Percentiles rank a stretch among this genome's conserved stretches.
Conservation (phyloP, 805 yeast genomes). For the Saturnispora dispora region DNA sequence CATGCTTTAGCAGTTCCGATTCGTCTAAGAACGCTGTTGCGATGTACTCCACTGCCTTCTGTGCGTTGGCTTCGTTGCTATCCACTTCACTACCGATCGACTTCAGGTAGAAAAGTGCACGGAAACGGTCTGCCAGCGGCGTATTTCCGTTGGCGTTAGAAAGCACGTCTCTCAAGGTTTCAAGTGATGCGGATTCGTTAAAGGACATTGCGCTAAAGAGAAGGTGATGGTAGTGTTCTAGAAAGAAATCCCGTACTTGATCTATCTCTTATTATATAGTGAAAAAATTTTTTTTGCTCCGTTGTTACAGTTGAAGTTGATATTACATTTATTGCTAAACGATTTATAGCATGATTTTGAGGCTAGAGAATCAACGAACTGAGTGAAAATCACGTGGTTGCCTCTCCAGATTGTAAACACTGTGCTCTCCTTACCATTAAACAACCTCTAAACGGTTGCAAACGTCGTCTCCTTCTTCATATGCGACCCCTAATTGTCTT, state of each 20-base stretch:
- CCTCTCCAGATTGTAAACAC: too few relatives aligned
- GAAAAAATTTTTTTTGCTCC: not conserved
- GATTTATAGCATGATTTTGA: not conserved
- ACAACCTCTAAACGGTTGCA: too few relatives aligned
- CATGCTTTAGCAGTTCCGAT: constrained; percentile 90
- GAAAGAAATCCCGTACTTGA: too few relatives aligned
- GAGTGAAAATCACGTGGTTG: not conserved
- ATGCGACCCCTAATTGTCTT: too few relatives aligned
- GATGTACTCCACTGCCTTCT: constrained; percentile 67
- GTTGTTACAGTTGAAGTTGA: not conserved
- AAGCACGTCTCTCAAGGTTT: constrained; percentile 63
- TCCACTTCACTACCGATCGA: constrained; percentile 70
- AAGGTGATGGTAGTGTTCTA: too few relatives aligned
- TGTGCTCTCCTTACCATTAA: too few relatives aligned
- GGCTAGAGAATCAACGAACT: not conserved
- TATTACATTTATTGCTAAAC: not conserved
- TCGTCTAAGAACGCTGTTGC: constrained; percentile 74
- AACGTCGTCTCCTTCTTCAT: too few relatives aligned
- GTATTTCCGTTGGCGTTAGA: constrained; percentile 57
- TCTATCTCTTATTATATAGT: not conserved
- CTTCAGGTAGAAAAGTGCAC: constrained; percentile 90
- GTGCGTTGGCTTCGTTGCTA: constrained; percentile 44
- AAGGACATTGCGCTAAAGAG: constrained; percentile 10
- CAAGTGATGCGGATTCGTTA: constrained; percentile 34
- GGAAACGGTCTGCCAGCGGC: constrained; percentile 76